Evolutionary conservation across 176 grass and related monocot species (phyloP).

Genomic region (Oryza glumipatula): DNA sequence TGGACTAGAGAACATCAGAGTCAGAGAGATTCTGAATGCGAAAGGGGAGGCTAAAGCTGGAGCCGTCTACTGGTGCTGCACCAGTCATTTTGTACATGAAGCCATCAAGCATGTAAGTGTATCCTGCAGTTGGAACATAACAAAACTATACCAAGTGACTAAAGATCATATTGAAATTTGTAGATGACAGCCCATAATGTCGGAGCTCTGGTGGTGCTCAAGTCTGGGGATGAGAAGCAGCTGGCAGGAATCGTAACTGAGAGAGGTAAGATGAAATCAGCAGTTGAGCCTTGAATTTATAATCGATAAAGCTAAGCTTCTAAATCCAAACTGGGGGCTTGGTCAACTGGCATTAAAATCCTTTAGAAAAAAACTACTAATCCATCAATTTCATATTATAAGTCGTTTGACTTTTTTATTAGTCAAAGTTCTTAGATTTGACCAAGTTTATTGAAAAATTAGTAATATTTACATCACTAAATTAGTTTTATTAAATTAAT

Average conservation of each 20-base stretch:
- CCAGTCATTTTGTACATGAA: conserved; percentile 61
- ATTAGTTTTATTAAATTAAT: too few species aligned
- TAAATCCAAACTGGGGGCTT: neutral
- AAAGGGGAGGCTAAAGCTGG: conserved; percentile 68
- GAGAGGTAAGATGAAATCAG: conserved; percentile 61
- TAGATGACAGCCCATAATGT: conserved; percentile 82
- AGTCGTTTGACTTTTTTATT: too few species aligned
- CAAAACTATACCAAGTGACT: neutral
- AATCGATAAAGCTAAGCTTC: neutral
- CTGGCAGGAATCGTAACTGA: conserved; percentile 86
- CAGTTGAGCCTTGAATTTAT: neutral
- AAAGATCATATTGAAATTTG: conserved; percentile 30
- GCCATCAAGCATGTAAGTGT: conserved; percentile 66
- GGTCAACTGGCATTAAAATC: neutral
- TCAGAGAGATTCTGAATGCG: conserved; percentile 68
- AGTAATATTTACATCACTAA: too few species aligned
- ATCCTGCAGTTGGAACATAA: neutral
- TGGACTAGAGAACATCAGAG: conserved; percentile 86
- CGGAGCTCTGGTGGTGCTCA: conserved; percentile 88
- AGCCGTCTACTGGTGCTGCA: conserved; percentile 72
- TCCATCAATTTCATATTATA: too few species aligned
- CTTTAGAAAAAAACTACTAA: neutral
- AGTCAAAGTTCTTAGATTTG: too few species aligned
- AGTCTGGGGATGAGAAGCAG: conserved; percentile 71
- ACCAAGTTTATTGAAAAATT: too few species aligned